Conservation (phyloP, 305 asterid genomes). For the Solanum aculeatissimum region DNA sequence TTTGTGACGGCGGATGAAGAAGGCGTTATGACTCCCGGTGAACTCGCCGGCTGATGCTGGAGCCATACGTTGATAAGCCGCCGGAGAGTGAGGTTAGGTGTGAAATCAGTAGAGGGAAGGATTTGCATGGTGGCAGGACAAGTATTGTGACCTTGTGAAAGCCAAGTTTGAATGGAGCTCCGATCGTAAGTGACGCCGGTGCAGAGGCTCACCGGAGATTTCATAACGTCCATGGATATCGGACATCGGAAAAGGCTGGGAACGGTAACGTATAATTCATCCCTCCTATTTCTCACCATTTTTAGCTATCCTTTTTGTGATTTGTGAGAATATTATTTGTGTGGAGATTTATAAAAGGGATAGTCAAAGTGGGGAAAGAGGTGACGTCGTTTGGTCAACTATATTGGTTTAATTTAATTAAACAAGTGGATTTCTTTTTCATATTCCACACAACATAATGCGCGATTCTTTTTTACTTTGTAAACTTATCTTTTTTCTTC, state of each 20-base stretch:
- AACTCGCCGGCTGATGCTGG: constrained; percentile 11
- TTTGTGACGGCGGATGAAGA: constrained; percentile 17
- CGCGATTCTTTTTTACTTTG: background rate
- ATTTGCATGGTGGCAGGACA: constrained; percentile 94
- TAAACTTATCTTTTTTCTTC: background rate
- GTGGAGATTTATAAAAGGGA: background rate
- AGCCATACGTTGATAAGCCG: constrained; percentile 74
- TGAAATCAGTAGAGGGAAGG: constrained; percentile 57
- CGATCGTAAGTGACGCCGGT: constrained; percentile 97
- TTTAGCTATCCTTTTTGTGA: background rate
- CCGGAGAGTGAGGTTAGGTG: constrained; percentile 85
- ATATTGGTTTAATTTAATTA: background rate
- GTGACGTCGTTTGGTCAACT: constrained; percentile 44
- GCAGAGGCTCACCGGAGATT: constrained; percentile 82
- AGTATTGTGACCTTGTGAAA: constrained; percentile 74
- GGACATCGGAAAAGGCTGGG: constrained; percentile 85
- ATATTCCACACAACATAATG: background rate
- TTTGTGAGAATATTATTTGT: background rate
- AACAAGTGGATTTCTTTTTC: background rate
- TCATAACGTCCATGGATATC: constrained; percentile 93
- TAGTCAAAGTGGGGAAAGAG: constrained; percentile 6
- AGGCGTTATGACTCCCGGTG: constrained; percentile 23
- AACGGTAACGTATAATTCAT: constrained; percentile 48
- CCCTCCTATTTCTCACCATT: constrained; percentile 40
- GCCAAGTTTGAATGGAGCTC: constrained; percentile 75